These are phyloP conservation scores for Papiliotrema fonsecae DNA, from an alignment of 1,284 basidiomycete species.

Conservation along the genomic window DNA sequence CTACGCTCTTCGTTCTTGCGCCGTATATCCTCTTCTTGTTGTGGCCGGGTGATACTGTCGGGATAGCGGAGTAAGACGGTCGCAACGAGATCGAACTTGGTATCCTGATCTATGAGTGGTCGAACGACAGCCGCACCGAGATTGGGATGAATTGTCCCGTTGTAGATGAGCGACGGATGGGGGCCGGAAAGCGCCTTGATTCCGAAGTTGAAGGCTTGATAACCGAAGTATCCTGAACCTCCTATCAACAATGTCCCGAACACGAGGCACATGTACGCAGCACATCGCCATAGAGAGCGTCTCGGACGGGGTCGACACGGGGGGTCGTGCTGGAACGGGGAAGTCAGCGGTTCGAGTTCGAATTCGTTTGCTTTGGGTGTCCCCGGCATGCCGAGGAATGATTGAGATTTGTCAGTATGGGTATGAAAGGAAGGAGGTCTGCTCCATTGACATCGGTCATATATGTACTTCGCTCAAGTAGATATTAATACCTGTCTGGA, in stretches of 20 bases:
- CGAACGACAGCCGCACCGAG: conserved; percentile 6
- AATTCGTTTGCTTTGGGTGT: no score
- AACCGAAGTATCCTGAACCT: background rate
- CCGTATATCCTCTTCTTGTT: no score
- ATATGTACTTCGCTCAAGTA: no score
- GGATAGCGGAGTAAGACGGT: conserved; percentile 10
- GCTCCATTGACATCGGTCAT: no score
- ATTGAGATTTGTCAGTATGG: no score
- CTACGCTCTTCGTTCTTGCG: no score
- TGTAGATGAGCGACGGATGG: conserved; percentile 13
- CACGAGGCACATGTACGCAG: background rate
- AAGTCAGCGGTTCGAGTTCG: background rate
- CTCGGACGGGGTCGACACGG: background rate
- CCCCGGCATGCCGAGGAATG: no score
- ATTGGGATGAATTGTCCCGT: conserved; percentile 7
- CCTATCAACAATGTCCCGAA: background rate
- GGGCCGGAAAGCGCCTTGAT: conserved; percentile 8
- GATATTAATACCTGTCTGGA: no score
- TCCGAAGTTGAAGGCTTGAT: background rate
- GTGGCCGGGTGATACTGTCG: no score
- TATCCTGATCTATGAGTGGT: conserved; percentile 14
- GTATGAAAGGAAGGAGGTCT: no score
- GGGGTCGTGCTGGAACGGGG: background rate
- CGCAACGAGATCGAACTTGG: conserved; percentile 13
- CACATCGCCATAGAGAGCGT: background rate